Evolutionary conservation across 148 eudicot genomes (phyloP), one percentile per base, ranked within the genome.

Genomic region (Gaultheria prostrata): DNA sequence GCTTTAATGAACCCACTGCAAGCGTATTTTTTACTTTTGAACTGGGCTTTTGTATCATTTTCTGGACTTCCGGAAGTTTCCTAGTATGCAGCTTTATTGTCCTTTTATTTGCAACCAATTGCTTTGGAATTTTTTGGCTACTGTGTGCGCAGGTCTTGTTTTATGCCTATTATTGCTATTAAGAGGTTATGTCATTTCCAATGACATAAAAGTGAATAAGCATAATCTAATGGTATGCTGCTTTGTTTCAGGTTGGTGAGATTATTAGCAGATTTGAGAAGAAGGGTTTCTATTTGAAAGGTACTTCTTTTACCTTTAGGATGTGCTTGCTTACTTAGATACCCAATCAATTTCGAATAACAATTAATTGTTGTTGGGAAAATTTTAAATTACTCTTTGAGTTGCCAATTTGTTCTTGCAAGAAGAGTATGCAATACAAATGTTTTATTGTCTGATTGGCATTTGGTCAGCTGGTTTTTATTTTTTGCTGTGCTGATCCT

Each of bases 201-300:
- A 48, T n/a, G 30, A 21, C 69, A 61, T 21, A 24, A 24, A 24
- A 61, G 2, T 24, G 4, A n/a, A 61, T 61, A 61, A 3, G 11
- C 28, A 9, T 21, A 61, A n/a, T 24, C 4, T 61, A 20, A 39
- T 70, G 28, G 15, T 3, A 28, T 43, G 4, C 39, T 74, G 50
- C 28, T 32, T 3, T 80, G 21, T 54, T 80, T 26, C 85, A 92
- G 98, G 89, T 95, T 86, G 98, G 98, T 84, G 98, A 95, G 86
- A 93, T 95, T 72, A 94, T 95, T 73, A 54, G 92, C 91, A 87
- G 98, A 86, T 95, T 95, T 88, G 98, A 95, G 91, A 94, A 92
- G 96, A 95, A 95, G 85, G 98, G 98, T 81, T 94, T 95, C 88
- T 71, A 91, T 32, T 85, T 95, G 86, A 93, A 92, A 91, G 98